phyloP scores from a whole-genome alignment of 345 rosid species.

The Camelina neglecta region DNA sequence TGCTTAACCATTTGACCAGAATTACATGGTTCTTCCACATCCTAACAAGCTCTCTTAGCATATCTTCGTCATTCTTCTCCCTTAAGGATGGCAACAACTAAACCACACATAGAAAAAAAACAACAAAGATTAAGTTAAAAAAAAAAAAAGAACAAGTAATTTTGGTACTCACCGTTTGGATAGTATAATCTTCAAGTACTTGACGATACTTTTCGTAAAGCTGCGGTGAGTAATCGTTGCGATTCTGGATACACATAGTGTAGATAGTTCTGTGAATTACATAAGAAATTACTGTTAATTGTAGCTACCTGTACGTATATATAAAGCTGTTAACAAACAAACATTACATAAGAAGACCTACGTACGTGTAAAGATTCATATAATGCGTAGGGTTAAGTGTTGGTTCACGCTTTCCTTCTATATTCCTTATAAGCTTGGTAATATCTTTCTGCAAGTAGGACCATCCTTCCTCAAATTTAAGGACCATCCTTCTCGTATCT shows the following conservation, averaged over 20 bases:
- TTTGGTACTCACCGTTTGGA: slow-evolving; percentile 45
- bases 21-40: slow-evolving; percentile 75
- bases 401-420: slow-evolving; percentile 53
- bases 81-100: slow-evolving; percentile 52
- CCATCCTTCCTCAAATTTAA: slow-evolving; percentile 61
- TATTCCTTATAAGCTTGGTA: slow-evolving; percentile 54
- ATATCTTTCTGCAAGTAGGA: slow-evolving; percentile 57
- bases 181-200: slow-evolving; percentile 56
- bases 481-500: no score
- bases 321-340: background rate
- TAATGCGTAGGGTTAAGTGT: slow-evolving; percentile 52
- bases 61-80: slow-evolving; percentile 69
- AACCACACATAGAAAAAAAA: background rate
- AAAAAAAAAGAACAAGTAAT: no score
- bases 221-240: slow-evolving; percentile 55
- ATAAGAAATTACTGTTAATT: background rate
- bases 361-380: slow-evolving; percentile 61
- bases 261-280: slow-evolving; percentile 47
- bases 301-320: background rate
- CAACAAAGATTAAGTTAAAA: background rate
- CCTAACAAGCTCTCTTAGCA: slow-evolving; percentile 69
- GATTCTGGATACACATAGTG: slow-evolving; percentile 72
- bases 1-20: slow-evolving; percentile 44
- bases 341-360: background rate
- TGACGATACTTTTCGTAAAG: slow-evolving; percentile 62